These are phyloP conservation scores for Geotrichum bryndzae DNA, from an alignment of 1,139 yeast species.

Conservation along the genomic window DNA sequence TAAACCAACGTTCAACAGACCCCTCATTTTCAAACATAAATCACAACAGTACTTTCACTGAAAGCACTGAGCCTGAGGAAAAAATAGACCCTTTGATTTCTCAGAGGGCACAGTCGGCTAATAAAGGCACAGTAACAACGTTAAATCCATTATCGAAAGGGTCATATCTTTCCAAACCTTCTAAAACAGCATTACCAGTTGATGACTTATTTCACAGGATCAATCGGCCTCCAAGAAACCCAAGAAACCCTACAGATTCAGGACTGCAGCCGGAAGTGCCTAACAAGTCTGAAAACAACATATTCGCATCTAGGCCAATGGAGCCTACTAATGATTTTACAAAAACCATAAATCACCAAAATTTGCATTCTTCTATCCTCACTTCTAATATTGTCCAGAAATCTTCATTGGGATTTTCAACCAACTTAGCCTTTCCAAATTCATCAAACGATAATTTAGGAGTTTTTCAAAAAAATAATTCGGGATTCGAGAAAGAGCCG, in stretches of 20 bases:
- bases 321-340: not conserved
- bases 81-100: not conserved
- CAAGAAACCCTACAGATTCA: not conserved
- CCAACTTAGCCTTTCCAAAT: not conserved
- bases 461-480: not conserved
- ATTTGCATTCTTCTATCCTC: not conserved
- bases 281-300: not conserved
- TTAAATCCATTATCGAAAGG: not conserved
- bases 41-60: not conserved
- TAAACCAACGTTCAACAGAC: not conserved
- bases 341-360: not conserved
- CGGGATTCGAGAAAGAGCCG: not conserved
- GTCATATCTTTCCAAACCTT: not conserved
- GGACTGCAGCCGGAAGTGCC: not conserved
- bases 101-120: not conserved
- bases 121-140: not conserved
- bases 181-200: not conserved
- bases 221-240: not conserved
- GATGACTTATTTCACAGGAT: not conserved
- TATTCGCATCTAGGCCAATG: not conserved
- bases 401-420: not conserved
- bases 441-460: not conserved
- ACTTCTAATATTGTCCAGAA: not conserved
- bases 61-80: not conserved
- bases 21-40: not conserved